Percentiles rank a stretch among this genome's conserved stretches.
These are phyloP conservation scores for Acanthamoeba sp. DNA, from an alignment of 208 protist species.

Conservation along the genomic window DNA sequence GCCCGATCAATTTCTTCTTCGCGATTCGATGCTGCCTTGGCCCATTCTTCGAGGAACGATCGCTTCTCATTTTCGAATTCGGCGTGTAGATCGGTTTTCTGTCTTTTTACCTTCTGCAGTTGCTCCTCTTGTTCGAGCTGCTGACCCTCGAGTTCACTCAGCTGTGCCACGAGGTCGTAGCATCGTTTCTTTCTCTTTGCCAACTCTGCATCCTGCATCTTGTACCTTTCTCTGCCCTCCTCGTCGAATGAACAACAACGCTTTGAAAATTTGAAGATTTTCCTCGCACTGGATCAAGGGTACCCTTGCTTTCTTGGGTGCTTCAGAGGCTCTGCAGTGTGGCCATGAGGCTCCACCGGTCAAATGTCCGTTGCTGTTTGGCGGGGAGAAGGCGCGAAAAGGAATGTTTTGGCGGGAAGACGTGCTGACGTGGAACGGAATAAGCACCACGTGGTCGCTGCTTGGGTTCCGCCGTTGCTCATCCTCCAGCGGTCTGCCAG, in stretches of 20 bases:
- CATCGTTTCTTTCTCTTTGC: constrained; percentile 14
- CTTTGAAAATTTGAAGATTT: too few species aligned
- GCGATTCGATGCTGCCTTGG: background rate
- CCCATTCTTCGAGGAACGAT: background rate
- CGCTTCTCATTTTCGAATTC: background rate
- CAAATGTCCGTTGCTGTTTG: background rate
- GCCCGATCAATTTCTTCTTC: background rate
- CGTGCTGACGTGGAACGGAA: background rate
- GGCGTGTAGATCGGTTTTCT: background rate
- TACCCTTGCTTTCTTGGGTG: too few species aligned
- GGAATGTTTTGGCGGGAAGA: background rate
- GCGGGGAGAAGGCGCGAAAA: background rate
- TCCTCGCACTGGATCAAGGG: too few species aligned
- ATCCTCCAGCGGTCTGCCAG: too few species aligned
- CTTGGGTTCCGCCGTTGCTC: too few species aligned
- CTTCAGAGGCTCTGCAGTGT: too few species aligned
- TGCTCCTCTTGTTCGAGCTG: background rate
- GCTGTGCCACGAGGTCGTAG: constrained; percentile 30
- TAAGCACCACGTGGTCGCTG: background rate
- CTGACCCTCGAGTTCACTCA: background rate
- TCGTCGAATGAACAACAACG: too few species aligned
- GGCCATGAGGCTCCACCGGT: background rate
- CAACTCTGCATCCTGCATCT: background rate
- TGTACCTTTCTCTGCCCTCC: background rate
- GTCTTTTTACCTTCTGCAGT: background rate